Percentiles rank a stretch among this genome's conserved stretches.
These are phyloP conservation scores for Collariella sp. DNA, from an alignment of 495 filamentous ascomycete species.

Conservation along the genomic window DNA sequence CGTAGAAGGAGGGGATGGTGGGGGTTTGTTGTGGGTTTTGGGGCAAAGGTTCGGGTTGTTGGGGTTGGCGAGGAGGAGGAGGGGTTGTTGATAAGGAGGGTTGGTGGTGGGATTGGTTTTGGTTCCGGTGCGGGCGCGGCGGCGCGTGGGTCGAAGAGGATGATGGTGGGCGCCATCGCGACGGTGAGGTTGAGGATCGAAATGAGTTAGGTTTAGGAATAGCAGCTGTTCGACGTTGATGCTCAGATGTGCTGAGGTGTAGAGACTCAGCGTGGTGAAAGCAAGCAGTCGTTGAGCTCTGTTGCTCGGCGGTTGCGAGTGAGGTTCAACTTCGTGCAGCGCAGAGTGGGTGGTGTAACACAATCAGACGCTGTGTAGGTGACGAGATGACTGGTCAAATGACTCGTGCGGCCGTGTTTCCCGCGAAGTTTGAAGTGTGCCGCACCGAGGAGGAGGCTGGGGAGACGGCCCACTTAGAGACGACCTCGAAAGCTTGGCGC, in stretches of 20 bases:
- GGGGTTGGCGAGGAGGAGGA: background rate
- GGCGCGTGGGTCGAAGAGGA: background rate
- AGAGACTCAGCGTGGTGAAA: no score
- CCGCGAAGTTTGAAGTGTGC: background rate
- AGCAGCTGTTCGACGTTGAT: background rate
- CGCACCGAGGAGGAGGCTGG: constrained; percentile 9
- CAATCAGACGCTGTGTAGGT: no score
- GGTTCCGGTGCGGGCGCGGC: background rate
- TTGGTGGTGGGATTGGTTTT: background rate
- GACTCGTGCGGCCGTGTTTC: no score
- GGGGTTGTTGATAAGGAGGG: constrained; percentile 1
- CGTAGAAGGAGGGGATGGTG: constrained; percentile 61
- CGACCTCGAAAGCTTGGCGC: constrained; percentile 5
- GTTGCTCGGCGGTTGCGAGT: no score
- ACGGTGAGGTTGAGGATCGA: background rate
- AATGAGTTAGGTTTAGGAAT: background rate
- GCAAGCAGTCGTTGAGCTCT: no score
- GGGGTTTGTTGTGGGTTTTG: constrained; percentile 5
- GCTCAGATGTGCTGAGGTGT: no score
- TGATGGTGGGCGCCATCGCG: background rate
- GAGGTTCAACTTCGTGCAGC: no score
- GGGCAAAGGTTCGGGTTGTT: background rate
- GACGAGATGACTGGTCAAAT: no score
- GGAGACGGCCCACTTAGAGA: constrained; percentile 12
- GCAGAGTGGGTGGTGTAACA: no score